A percentile compares a stretch with the other conserved stretches of the same genome.
phyloP scores from a whole-genome alignment of 2,329 filamentous ascomycete species.

The Penicillium nordicum region DNA sequence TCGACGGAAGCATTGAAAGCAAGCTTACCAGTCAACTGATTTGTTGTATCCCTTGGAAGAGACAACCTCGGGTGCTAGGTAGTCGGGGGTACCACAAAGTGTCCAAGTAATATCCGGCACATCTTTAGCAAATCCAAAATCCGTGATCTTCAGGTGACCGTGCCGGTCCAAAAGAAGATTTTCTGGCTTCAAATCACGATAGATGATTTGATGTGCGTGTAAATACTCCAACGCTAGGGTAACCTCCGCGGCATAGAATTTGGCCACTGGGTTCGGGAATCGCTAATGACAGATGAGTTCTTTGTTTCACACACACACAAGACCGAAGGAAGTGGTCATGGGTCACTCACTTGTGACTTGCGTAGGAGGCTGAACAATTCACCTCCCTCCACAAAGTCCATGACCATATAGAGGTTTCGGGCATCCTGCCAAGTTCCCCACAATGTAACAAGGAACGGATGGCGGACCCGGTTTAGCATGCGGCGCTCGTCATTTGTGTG shows the following conservation, averaged over 20 bases:
- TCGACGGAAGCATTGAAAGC: slow-evolving; percentile 5
- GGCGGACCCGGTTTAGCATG: slow-evolving; percentile 95
- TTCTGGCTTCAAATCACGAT: slow-evolving; percentile 94
- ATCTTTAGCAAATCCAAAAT: slow-evolving; percentile 98
- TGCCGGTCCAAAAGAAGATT: slow-evolving; percentile 89
- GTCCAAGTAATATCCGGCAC: slow-evolving; percentile 99
- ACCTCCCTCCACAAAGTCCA: slow-evolving; percentile 99
- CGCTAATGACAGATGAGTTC: slow-evolving; percentile 55
- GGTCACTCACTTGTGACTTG: slow-evolving; percentile 73
- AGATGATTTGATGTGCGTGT: slow-evolving; percentile 93
- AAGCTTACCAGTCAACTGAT: slow-evolving; percentile 89
- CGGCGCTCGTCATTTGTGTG: slow-evolving; percentile 96
- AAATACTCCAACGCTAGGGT: slow-evolving; percentile 93
- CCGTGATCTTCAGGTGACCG: slow-evolving; percentile 93
- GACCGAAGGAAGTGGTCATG: slow-evolving; percentile 3
- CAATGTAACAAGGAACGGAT: slow-evolving; percentile 94
- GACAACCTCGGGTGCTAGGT: slow-evolving; percentile 96
- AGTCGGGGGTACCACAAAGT: slow-evolving; percentile 94
- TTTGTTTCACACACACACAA: neutral
- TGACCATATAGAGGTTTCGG: slow-evolving; percentile 98
- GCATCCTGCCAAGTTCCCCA: slow-evolving; percentile 98
- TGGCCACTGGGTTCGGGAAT: slow-evolving; percentile 96
- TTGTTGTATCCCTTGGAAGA: slow-evolving; percentile 99
- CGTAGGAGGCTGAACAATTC: slow-evolving; percentile 93
- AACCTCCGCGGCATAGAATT: slow-evolving; percentile 98